phyloP scores from a whole-genome alignment of 306 rosid genomes.

The Oemleria cerasiformis region DNA sequence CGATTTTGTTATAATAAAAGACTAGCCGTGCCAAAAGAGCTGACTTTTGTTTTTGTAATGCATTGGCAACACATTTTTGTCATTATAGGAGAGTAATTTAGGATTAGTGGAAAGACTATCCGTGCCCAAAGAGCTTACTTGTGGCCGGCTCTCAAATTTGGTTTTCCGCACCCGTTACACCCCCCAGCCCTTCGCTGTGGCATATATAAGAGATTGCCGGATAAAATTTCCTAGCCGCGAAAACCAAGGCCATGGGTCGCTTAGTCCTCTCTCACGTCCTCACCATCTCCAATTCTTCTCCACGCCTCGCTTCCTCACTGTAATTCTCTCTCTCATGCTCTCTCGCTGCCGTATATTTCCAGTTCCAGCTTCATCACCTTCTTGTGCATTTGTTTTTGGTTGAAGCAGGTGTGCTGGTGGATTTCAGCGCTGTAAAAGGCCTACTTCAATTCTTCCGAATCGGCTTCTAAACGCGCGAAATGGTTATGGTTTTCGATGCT shows the following conservation, averaged over 20 bases:
- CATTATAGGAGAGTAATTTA: no score
- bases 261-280: slow-evolving; percentile 44
- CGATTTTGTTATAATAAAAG: no score
- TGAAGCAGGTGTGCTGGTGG: slow-evolving; percentile 44
- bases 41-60: no score
- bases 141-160: neutral
- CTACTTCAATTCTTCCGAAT: slow-evolving; percentile 28
- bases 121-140: no score
- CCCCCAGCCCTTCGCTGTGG: neutral
- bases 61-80: no score
- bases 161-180: neutral
- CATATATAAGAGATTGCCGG: neutral
- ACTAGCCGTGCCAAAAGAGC: no score
- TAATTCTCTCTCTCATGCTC: slow-evolving; percentile 22
- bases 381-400: neutral
- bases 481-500: slow-evolving; percentile 39
- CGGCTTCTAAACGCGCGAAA: slow-evolving; percentile 15
- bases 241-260: slow-evolving; percentile 42
- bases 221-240: slow-evolving; percentile 7
- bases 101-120: no score
- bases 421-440: slow-evolving; percentile 21
- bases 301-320: slow-evolving; percentile 40
- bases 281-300: slow-evolving; percentile 40
- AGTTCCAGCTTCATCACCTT: neutral
- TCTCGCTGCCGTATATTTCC: neutral